A percentile compares a stretch with the other conserved stretches of the same genome.
Conservation (phyloP, 768 basidiomycete species). For the Amyloporia xantha region DNA sequence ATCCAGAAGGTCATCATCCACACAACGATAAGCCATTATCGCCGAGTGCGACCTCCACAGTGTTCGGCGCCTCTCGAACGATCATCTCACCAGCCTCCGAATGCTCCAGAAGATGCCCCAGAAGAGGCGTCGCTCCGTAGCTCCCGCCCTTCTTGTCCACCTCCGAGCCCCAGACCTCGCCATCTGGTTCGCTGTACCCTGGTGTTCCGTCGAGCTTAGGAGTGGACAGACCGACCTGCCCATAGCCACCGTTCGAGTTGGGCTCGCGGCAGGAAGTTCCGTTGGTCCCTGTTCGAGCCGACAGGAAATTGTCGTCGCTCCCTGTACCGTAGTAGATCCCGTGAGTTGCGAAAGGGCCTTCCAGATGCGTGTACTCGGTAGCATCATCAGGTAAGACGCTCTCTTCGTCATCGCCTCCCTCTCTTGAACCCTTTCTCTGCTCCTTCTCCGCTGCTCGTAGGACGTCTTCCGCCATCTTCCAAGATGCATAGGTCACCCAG, state of each 20-base stretch:
- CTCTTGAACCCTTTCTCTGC: constrained; percentile 28
- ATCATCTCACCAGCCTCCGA: constrained; percentile 43
- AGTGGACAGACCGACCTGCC: constrained; percentile 44
- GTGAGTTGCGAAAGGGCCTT: constrained; percentile 21
- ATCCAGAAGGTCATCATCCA: constrained; percentile 76
- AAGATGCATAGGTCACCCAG: constrained; percentile 70
- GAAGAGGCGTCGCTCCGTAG: constrained; percentile 22
- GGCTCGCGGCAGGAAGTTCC: constrained; percentile 45
- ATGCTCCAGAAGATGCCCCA: constrained; percentile 40
- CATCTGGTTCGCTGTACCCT: constrained; percentile 34
- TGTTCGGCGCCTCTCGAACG: constrained; percentile 58
- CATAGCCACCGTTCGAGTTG: constrained; percentile 40
- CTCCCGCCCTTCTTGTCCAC: constrained; percentile 47
- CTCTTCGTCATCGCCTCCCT: constrained; percentile 52
- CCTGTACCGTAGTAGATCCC: constrained; percentile 22
- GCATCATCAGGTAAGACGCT: constrained; percentile 50
- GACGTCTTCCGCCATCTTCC: constrained; percentile 81
- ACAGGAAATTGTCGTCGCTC: constrained; percentile 66
- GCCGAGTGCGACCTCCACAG: constrained; percentile 65
- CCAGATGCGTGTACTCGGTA: constrained; percentile 64
- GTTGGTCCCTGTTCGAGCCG: constrained; percentile 40
- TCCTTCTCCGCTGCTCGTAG: constrained; percentile 66
- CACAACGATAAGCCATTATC: constrained; percentile 80
- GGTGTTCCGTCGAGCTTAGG: constrained; percentile 34
- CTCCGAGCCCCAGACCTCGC: constrained; percentile 48